Percentiles rank a stretch among this genome's conserved stretches.
phyloP scores from a whole-genome alignment of 495 filamentous ascomycete species.

The Aspergillus leporis region DNA sequence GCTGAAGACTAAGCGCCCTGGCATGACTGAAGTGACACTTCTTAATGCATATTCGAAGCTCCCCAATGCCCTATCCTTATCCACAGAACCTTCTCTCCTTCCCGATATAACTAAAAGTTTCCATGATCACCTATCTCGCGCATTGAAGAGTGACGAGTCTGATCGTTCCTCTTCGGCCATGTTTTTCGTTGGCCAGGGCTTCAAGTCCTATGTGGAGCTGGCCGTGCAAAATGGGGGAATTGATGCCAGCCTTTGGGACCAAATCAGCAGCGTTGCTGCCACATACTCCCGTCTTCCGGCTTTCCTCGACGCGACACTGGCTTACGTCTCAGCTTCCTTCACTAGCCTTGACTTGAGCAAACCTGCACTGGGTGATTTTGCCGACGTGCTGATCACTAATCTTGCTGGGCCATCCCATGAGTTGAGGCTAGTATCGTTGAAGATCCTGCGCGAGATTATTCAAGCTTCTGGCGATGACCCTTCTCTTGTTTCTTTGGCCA shows the following conservation, averaged over 20 bases:
- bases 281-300: constrained; percentile 60
- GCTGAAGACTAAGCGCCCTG: constrained; percentile 48
- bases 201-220: constrained; percentile 48
- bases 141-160: constrained; percentile 21
- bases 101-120: constrained; percentile 36
- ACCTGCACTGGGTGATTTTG: constrained; percentile 53
- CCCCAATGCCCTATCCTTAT: constrained; percentile 38
- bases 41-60: constrained; percentile 45
- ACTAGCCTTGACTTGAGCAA: constrained; percentile 43
- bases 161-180: constrained; percentile 15
- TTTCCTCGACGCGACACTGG: constrained; percentile 66
- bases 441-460: constrained; percentile 53
- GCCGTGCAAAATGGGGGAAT: constrained; percentile 32
- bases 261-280: constrained; percentile 60
- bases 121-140: constrained; percentile 33
- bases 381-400: constrained; percentile 64
- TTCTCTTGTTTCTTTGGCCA: constrained; percentile 48
- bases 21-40: constrained; percentile 29
- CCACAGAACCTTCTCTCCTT: constrained; percentile 33
- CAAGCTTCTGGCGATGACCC: constrained; percentile 38
- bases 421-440: constrained; percentile 68
- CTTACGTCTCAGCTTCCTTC: constrained; percentile 55
- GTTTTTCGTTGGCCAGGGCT: constrained; percentile 46
- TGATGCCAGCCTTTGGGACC: constrained; percentile 54
- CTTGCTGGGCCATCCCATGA: constrained; percentile 71